Conservation (phyloP, 1,284 basidiomycete genomes). For the Trametes polyzona region DNA sequence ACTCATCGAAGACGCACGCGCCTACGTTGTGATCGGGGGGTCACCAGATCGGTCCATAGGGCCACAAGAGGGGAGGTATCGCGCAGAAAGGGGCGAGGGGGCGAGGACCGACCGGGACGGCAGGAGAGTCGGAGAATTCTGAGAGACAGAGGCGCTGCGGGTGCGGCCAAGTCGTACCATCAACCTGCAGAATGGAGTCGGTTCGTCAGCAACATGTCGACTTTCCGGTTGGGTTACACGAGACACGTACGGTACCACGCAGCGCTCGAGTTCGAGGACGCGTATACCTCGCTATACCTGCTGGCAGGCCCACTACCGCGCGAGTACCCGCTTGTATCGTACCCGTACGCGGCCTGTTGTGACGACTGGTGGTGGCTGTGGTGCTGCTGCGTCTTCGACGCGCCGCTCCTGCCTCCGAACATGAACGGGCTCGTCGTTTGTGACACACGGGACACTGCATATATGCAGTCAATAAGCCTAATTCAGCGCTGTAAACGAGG, state of each 20-base stretch:
- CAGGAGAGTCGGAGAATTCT: no score
- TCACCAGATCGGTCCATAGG: no score
- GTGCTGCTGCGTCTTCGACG: slow-evolving; percentile 9
- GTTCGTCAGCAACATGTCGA: no score
- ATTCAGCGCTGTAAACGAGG: background rate
- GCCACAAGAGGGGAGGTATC: no score
- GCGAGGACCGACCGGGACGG: no score
- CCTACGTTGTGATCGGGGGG: no score
- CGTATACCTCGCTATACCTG: slow-evolving; percentile 20
- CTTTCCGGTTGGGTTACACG: background rate
- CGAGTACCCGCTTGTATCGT: slow-evolving; percentile 16
- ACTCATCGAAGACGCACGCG: no score
- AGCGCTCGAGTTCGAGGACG: slow-evolving; percentile 4
- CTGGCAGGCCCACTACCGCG: background rate
- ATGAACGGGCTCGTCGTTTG: slow-evolving; percentile 17
- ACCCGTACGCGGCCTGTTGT: slow-evolving; percentile 9
- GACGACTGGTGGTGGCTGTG: slow-evolving; percentile 1
- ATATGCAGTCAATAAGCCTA: no score
- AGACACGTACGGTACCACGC: slow-evolving; percentile 10
- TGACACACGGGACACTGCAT: slow-evolving; percentile 23
- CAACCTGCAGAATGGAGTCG: no score
- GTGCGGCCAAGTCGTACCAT: no score
- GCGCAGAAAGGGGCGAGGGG: no score
- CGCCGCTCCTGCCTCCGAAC: slow-evolving; percentile 5
- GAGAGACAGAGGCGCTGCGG: no score